Base-by-base conservation (phyloP, 345 rosid species). In the Turritis glabra region DNA sequence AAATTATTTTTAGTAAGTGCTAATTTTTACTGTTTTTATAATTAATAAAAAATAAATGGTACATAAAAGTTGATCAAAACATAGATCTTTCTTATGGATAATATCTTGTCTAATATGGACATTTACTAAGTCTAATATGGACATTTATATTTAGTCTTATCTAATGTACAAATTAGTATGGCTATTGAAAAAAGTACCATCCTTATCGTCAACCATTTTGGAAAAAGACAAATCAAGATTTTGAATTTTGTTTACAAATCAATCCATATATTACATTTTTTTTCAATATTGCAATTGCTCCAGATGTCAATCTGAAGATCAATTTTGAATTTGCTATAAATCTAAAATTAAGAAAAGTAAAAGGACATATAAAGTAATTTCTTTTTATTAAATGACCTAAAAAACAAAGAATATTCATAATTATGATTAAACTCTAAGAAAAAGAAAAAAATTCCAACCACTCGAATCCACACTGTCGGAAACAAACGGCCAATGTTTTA, bases 121-220 rank as follows among this genome's bases (percentile, higher is more conserved):
- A 10, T 35, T 35, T 35, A 30, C 33, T 30, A 6, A 30, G 33
- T 30, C 52, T 62, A 62, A 37, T 40, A 10, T 40, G 41, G 18
- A 73, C 5, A 41, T 4, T 26, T 43, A 27, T 43, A 13, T 19
- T 14, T 41, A 32, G 62, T 64, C 77, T 41, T 73, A 53, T 73
- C 56, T 41, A 53, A 52, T 53, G 58, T 27, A 35, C 55, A 30
- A 38, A 64, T 55, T 65, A n/a, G 48, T 23, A 55, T 55, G 21
- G 26, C 8, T 37, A 43, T 57, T 48, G 43, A 35, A 74, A 30
- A 73, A 18, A 7, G 43, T 44, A 23, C 12, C 60, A 67, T 75
- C 73, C 78, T 75, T 75, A 58, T 75, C 62, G 43, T 67, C 78
- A 67, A 67, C 78, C 73, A 57, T 66, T 57, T 66, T 66, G 52